A percentile compares a stretch with the other conserved stretches of the same genome.
These are phyloP conservation scores for Metschnikowia bowlesiae DNA, from an alignment of 805 yeast genomes.

Conservation along the genomic window DNA sequence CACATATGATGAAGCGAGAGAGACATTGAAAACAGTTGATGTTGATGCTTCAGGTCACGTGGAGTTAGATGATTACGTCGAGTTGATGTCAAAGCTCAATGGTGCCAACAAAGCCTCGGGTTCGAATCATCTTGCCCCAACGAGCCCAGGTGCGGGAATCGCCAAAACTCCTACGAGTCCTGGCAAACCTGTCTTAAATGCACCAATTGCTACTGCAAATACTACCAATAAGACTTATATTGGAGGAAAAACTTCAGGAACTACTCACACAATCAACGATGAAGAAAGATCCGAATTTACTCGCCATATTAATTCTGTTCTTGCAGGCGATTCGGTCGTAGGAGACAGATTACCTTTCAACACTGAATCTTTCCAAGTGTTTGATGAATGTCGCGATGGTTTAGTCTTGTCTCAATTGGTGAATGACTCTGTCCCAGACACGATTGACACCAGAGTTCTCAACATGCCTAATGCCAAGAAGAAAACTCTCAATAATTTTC, in stretches of 20 bases:
- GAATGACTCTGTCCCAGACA: slow-evolving; percentile 97
- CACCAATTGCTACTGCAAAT: slow-evolving; percentile 48
- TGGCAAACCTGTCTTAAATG: slow-evolving; percentile 22
- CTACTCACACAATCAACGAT: slow-evolving; percentile 93
- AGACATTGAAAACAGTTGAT: slow-evolving; percentile 81
- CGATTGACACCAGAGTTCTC: slow-evolving; percentile 95
- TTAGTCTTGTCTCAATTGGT: slow-evolving; percentile 86
- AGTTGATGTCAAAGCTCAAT: slow-evolving; percentile 74
- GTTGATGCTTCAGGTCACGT: slow-evolving; percentile 97
- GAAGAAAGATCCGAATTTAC: slow-evolving; percentile 96
- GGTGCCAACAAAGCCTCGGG: slow-evolving; percentile 28
- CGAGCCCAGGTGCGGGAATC: background rate
- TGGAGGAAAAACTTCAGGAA: slow-evolving; percentile 83
- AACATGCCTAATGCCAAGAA: slow-evolving; percentile 74
- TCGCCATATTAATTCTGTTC: slow-evolving; percentile 87
- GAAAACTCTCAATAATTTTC: slow-evolving; percentile 84
- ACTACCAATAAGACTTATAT: slow-evolving; percentile 61
- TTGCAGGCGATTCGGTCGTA: slow-evolving; percentile 82
- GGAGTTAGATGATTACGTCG: slow-evolving; percentile 91
- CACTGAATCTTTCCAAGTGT: slow-evolving; percentile 88
- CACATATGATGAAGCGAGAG: slow-evolving; percentile 88
- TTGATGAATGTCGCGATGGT: slow-evolving; percentile 96
- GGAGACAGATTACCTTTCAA: slow-evolving; percentile 88
- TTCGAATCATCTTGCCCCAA: slow-evolving; percentile 5
- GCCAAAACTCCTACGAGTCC: slow-evolving; percentile 15